Percentiles rank a stretch among this genome's conserved stretches.
phyloP scores from a whole-genome alignment of 257 asterid genomes.

The Solanum corneliomulleri region DNA sequence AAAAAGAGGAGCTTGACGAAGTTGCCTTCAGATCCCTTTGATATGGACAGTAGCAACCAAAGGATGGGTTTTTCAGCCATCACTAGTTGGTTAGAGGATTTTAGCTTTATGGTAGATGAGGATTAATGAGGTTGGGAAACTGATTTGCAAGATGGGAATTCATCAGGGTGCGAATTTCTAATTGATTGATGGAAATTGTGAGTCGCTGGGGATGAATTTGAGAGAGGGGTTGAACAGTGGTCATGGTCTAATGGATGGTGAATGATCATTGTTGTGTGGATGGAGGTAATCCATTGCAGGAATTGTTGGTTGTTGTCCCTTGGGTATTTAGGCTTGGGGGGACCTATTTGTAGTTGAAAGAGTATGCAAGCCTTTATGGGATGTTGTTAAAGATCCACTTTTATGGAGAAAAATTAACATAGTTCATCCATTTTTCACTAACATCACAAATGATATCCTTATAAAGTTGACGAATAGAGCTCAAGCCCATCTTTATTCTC shows the following conservation, averaged over 20 bases:
- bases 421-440: conserved; percentile 21
- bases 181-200: conserved; percentile 1
- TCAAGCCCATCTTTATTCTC: conserved; percentile 45
- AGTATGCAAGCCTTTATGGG: conserved; percentile 53
- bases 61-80: conserved; percentile 7
- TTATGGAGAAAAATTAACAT: conserved; percentile 51
- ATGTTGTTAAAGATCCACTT: conserved; percentile 44
- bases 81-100: conserved; percentile 38
- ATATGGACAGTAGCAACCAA: conserved; percentile 17
- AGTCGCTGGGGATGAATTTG: neutral
- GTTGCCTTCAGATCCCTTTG: conserved; percentile 61
- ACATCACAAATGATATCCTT: conserved; percentile 43
- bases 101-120: conserved; percentile 12
- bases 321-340: conserved; percentile 34
- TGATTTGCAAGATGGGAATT: conserved; percentile 14
- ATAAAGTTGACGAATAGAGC: conserved; percentile 47
- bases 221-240: conserved; percentile 11
- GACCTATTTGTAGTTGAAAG: conserved; percentile 57
- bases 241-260: conserved; percentile 2
- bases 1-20: conserved; percentile 6
- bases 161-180: conserved; percentile 15
- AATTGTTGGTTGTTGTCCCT: conserved; percentile 29
- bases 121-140: neutral
- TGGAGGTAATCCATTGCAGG: conserved; percentile 26
- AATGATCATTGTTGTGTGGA: conserved; percentile 1